Evolutionary conservation across 1,284 basidiomycete genomes (phyloP), one percentile per base, ranked within the genome.

Genomic region (Trichosporon ovoides): DNA sequence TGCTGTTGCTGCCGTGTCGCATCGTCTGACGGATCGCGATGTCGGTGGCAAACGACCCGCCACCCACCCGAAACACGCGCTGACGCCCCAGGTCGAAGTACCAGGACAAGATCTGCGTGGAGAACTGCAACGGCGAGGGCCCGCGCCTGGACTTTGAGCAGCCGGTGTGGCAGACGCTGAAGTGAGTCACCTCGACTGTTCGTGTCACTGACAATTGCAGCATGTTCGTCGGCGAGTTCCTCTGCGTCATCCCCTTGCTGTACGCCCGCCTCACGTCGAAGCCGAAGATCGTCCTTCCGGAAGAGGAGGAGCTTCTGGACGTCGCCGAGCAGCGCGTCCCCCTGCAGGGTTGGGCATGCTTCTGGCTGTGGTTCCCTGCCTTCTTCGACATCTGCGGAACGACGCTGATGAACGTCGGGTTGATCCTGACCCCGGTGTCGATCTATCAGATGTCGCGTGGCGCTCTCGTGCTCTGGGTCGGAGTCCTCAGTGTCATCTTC

Each of bases 381-480:
- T 73, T 76, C 67, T 78, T 74, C 58, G 76, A 79, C 63, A 70
- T 75, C 59, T 75, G 70, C 58, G 72, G 73, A 2, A 74, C 71
- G 14, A 75, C 91, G 83, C 81, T 94, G 67, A 97, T 97, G 94
- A 96, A 96, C 70, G 82, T 94, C 67, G 94, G 93, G 58, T 83
- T 98, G 54, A 83, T 98, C 51, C 91, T 95, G 76, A 95, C 91
- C 1, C 94, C 94, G 20, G 95, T 98, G 43, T 96, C 92, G 53
- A 92, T 98, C 69, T 98, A 91, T 81, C 95, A 95, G 80, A 98
- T 98, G 95, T 91, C 89, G 38, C 85, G 96, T 64, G 96, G 96
- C 40, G 91, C 94, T 12, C 85, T 98, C 57, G 95, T 98, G 54
- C 84, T 99, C 54, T 98, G 96, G 80, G 96, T 99, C 63, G 96